Percentiles rank a stretch among this genome's conserved stretches.
Evolutionary conservation across 441 rosid species (phyloP).

Genomic region (Populus hybrid): DNA sequence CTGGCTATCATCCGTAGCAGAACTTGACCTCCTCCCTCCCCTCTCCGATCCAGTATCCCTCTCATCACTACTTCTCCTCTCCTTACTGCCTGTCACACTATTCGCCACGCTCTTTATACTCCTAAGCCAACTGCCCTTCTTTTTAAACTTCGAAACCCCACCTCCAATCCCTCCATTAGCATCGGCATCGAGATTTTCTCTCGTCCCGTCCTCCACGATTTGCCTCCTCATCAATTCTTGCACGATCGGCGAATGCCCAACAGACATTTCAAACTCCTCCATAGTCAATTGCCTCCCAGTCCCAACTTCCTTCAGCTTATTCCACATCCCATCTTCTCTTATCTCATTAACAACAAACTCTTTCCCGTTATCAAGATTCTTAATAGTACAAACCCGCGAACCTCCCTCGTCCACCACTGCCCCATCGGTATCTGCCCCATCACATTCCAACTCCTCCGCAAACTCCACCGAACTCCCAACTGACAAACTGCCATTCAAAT

Average conservation of each 20-base stretch:
- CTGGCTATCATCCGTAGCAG: slow-evolving; percentile 97
- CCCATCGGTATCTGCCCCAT: slow-evolving; percentile 23
- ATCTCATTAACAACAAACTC: slow-evolving; percentile 90
- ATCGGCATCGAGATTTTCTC: slow-evolving; percentile 44
- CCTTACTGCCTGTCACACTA: slow-evolving; percentile 60
- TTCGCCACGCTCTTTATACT: slow-evolving; percentile 73
- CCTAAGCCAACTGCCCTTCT: slow-evolving; percentile 79
- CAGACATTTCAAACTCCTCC: slow-evolving; percentile 89
- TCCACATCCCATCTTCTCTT: slow-evolving; percentile 80
- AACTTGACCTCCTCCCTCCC: slow-evolving; percentile 95
- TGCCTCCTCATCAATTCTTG: slow-evolving; percentile 98
- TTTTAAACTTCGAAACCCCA: slow-evolving; percentile 48
- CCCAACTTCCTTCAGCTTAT: slow-evolving; percentile 84
- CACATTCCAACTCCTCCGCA: slow-evolving; percentile 34
- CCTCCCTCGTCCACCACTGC: not conserved
- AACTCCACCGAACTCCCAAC: slow-evolving; percentile 30
- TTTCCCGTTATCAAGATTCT: slow-evolving; percentile 87
- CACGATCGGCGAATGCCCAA: slow-evolving; percentile 94
- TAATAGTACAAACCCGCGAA: slow-evolving; percentile 54
- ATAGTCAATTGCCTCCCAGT: slow-evolving; percentile 85
- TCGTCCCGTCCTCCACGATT: slow-evolving; percentile 69
- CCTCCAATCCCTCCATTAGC: slow-evolving; percentile 33
- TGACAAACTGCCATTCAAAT: slow-evolving; percentile 16
- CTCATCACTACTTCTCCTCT: slow-evolving; percentile 91
- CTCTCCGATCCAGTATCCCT: slow-evolving; percentile 84